Conservation (phyloP, 768 basidiomycete species). For the Trametes cubensis region DNA sequence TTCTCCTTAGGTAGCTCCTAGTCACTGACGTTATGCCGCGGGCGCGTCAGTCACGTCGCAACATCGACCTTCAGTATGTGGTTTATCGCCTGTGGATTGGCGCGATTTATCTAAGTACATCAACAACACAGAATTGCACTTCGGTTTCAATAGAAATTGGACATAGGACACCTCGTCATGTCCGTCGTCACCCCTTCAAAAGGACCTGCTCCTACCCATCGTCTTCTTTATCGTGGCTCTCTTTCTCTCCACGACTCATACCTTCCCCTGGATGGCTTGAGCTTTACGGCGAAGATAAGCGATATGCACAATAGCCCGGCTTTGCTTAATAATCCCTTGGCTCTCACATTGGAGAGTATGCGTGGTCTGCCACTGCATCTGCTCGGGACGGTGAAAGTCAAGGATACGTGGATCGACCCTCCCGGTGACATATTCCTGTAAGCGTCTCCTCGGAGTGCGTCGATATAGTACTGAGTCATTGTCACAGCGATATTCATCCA, state of each 20-base stretch:
- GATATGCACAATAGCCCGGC: slow-evolving; percentile 18
- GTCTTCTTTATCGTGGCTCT: slow-evolving; percentile 76
- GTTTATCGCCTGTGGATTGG: no score
- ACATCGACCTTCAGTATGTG: no score
- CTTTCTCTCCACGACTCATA: slow-evolving; percentile 75
- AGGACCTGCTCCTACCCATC: slow-evolving; percentile 36
- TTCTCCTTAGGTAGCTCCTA: no score
- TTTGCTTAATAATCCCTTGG: slow-evolving; percentile 68
- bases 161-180: neutral
- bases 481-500: slow-evolving; percentile 68
- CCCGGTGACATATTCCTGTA: slow-evolving; percentile 46
- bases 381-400: slow-evolving; percentile 53
- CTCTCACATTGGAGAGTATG: slow-evolving; percentile 79
- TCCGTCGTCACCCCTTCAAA: slow-evolving; percentile 8
- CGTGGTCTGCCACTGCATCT: slow-evolving; percentile 69
- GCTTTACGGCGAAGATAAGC: slow-evolving; percentile 47
- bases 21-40: no score
- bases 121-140: no score
- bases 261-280: slow-evolving; percentile 71
- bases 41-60: no score
- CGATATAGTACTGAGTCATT: neutral
- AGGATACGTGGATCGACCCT: slow-evolving; percentile 63
- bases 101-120: no score
- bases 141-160: no score
- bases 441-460: slow-evolving; percentile 36